A percentile compares a stretch with the other conserved stretches of the same genome.
phyloP scores from a whole-genome alignment of 2,329 filamentous ascomycete genomes.

The Aspergillus ochraceus region DNA sequence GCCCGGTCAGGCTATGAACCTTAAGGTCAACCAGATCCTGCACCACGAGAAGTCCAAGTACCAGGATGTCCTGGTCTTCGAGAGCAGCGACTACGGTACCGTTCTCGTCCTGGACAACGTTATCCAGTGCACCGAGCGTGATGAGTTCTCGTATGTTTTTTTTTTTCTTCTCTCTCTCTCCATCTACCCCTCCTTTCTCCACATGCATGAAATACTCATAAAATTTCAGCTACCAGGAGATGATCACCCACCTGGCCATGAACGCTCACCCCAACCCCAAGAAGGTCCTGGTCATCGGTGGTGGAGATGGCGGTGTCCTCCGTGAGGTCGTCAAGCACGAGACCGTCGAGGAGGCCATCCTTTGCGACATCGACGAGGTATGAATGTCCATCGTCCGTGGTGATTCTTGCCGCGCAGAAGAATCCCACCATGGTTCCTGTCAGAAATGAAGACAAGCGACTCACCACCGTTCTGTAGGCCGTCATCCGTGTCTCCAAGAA shows the following conservation, averaged over 20 bases:
- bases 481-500: constrained; percentile 98
- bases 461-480: constrained; percentile 53
- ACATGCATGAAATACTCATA: background rate
- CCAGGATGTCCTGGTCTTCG: constrained; percentile 98
- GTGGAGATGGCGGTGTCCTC: constrained; percentile 94
- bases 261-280: constrained; percentile 98
- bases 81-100: constrained; percentile 94
- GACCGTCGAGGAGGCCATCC: constrained; percentile 88
- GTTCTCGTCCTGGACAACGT: constrained; percentile 98
- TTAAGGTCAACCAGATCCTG: constrained; percentile 95
- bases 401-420: background rate
- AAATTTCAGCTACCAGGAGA: constrained; percentile 81
- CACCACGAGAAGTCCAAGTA: constrained; percentile 99
- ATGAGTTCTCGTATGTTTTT: constrained; percentile 79
- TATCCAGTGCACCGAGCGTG: constrained; percentile 96
- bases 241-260: constrained; percentile 99
- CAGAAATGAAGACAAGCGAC: background rate
- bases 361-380: constrained; percentile 98
- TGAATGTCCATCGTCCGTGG: background rate
- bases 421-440: no score
- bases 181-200: background rate
- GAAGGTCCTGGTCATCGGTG: constrained; percentile 97
- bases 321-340: constrained; percentile 99
- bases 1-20: constrained; percentile 98
- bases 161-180: background rate